phyloP scores from a whole-genome alignment of 1,284 basidiomycete genomes.

The Acaromyces ingoldii region DNA sequence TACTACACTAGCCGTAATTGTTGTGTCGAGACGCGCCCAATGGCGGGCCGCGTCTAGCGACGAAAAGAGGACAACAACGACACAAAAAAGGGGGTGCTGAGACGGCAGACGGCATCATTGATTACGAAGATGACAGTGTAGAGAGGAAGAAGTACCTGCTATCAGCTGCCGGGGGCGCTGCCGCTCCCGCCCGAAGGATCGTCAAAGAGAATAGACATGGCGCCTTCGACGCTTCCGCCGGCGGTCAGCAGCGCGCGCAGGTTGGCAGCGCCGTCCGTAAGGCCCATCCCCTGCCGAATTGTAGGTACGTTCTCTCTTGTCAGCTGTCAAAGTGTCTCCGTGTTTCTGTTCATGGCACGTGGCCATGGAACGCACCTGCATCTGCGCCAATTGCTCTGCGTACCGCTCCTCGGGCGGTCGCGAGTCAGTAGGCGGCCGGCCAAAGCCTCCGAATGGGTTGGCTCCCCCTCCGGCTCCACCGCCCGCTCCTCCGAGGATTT shows the following conservation, averaged over 20 bases:
- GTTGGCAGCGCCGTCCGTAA: constrained; percentile 42
- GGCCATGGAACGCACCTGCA: constrained; percentile 19
- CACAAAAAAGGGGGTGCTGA: too few species aligned
- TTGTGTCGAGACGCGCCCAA: too few species aligned
- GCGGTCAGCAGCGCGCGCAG: constrained; percentile 40
- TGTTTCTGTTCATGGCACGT: too few species aligned
- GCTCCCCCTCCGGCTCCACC: constrained; percentile 10
- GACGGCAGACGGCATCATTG: too few species aligned
- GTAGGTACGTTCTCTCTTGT: too few species aligned
- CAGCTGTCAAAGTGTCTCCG: too few species aligned
- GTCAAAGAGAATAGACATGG: constrained; percentile 8
- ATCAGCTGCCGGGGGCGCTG: too few species aligned
- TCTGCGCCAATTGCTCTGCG: constrained; percentile 43
- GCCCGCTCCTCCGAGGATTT: constrained; percentile 7
- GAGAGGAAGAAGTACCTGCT: too few species aligned
- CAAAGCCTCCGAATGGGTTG: constrained; percentile 11
- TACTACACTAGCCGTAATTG: too few species aligned
- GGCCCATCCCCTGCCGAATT: constrained; percentile 37
- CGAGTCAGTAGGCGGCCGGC: constrained; percentile 18
- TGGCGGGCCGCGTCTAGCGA: too few species aligned
- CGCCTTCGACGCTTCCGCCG: constrained; percentile 23
- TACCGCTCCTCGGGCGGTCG: constrained; percentile 46
- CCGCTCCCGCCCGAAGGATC: constrained; percentile 3
- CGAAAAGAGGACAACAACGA: too few species aligned
- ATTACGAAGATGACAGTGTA: too few species aligned